phyloP scores from a whole-genome alignment of 2,329 filamentous ascomycete species.

The Chrysosporium queenslandicum region DNA sequence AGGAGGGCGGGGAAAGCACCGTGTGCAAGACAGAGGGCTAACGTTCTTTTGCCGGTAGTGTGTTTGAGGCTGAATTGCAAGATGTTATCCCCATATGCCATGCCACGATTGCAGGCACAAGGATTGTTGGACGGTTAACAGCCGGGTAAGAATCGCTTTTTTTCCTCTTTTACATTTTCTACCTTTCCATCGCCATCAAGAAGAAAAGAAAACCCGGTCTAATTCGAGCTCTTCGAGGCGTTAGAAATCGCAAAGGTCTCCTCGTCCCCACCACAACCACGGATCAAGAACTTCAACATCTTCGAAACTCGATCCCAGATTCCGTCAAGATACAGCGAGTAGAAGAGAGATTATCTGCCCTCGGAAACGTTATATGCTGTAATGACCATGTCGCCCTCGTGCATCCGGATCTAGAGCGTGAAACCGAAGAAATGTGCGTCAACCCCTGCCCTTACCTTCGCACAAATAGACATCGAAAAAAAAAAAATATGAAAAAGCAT shows the following conservation, averaged over 20 bases:
- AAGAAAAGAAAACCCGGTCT: too few species aligned
- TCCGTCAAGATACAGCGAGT: constrained; percentile 89
- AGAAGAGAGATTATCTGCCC: constrained; percentile 88
- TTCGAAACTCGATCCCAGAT: constrained; percentile 90
- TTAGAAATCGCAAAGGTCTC: constrained; percentile 86
- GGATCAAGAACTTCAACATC: constrained; percentile 94
- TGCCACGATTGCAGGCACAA: constrained; percentile 89
- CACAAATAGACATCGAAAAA: background rate
- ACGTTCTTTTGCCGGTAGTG: constrained; percentile 42
- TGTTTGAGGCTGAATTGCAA: constrained; percentile 96
- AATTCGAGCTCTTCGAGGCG: background rate
- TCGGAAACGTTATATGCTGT: constrained; percentile 92
- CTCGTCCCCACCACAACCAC: constrained; percentile 92
- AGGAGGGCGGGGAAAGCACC: too few species aligned
- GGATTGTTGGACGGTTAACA: constrained; percentile 91
- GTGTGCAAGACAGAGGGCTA: too few species aligned
- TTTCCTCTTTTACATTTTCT: background rate
- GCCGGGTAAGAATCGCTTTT: constrained; percentile 64
- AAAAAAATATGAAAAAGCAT: background rate
- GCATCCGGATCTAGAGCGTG: constrained; percentile 90
- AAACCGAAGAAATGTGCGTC: constrained; percentile 80
- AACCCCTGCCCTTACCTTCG: background rate
- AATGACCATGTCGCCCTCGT: constrained; percentile 97
- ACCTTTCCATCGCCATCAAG: too few species aligned
- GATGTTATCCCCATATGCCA: constrained; percentile 96